These are phyloP conservation scores for Rhinocladiella mackenziei DNA, from an alignment of 2,329 filamentous ascomycete species.

Conservation along the genomic window DNA sequence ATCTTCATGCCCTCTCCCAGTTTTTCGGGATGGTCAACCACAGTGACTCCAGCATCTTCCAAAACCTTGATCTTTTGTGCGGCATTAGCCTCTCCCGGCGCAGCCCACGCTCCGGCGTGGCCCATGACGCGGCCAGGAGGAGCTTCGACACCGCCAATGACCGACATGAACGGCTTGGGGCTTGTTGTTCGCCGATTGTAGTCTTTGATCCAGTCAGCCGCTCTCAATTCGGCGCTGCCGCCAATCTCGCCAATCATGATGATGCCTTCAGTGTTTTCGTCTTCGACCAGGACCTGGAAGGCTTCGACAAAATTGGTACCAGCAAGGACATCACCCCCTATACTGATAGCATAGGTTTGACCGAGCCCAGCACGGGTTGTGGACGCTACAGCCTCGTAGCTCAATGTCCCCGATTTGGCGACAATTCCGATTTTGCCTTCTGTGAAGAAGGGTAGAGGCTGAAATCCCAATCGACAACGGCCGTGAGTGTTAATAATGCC, in stretches of 20 bases:
- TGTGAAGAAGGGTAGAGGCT: conserved; percentile 68
- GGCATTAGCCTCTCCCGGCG: conserved; percentile 62
- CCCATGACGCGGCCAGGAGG: conserved; percentile 67
- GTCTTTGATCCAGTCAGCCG: conserved; percentile 67
- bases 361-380: conserved; percentile 70
- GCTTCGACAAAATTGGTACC: conserved; percentile 73
- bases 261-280: conserved; percentile 66
- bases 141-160: conserved; percentile 65
- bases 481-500: conserved; percentile 73
- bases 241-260: conserved; percentile 70
- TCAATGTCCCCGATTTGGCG: conserved; percentile 75
- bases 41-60: conserved; percentile 61
- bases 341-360: conserved; percentile 71
- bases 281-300: conserved; percentile 61
- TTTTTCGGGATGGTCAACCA: conserved; percentile 72
- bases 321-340: conserved; percentile 70
- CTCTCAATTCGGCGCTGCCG: conserved; percentile 65
- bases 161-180: conserved; percentile 71
- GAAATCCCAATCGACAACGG: conserved; percentile 69
- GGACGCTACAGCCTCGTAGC: conserved; percentile 73
- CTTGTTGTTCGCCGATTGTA: conserved; percentile 56
- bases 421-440: conserved; percentile 69
- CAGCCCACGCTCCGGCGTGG: conserved; percentile 70
- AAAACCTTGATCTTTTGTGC: conserved; percentile 64
- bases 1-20: conserved; percentile 66